Evolutionary conservation across 305 asterid species (phyloP), one percentile per base, ranked within the genome.

Genomic region (Fraxinus platypoda): DNA sequence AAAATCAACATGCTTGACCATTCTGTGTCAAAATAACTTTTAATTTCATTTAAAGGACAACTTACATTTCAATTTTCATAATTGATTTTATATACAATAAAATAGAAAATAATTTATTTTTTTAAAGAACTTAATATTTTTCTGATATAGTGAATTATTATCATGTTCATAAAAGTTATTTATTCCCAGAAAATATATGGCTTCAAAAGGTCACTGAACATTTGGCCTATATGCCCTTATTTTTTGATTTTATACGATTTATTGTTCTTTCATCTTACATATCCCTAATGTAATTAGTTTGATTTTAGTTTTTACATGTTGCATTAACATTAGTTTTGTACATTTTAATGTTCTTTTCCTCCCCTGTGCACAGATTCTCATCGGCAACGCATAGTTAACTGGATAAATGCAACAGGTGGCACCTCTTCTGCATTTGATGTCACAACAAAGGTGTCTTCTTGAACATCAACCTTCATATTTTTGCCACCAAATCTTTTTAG

Each of bases 341-440:
- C 1, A 5, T 70, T 30, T 70, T 13, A 30, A 15, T 2, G 8
- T 70, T 70, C 21, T 28, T 34, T 28, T 80, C 23, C 31, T 80
- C 80, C 75, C 23, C 66, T 28, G 38, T 13, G 33, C 79, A 72
- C 84, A 88, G 94, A 90, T 89, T 90, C 91, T 80, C 94, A 90
- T 85, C 91, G 94, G 73, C 94, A 90, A 75, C 88, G 92, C 74
- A 89, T 90, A 77, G 81, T 90, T 82, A 87, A 89, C 82, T 90
- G 94, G 94, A 90, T 90, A 81, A 90, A 90, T 89, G 94, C 92
- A 30, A 90, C 94, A 74, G 89, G 88, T 57, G 92, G 94, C 59
- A 86, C 89, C 75, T 88, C 94, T 70, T 88, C 91, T 15, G 94
- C 94, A 64, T 90, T 90, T 84, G 94, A 90, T 80, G 94, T 90